Percentiles rank a stretch among this genome's conserved stretches.
Conservation (phyloP, 1,139 yeast genomes). For the Sugiyamaella paludigena region DNA sequence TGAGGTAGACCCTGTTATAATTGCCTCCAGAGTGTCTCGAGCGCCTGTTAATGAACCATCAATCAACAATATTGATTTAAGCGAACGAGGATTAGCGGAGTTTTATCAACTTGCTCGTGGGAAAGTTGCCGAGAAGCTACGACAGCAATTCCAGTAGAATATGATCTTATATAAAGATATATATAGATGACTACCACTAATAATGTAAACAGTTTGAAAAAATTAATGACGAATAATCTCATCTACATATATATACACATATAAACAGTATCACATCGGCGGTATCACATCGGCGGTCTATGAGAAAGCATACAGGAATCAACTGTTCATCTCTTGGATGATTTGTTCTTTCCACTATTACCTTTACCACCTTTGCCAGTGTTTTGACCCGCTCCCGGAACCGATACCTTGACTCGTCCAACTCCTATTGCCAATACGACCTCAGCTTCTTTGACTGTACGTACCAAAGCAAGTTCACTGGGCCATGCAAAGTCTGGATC, state of each 20-base stretch:
- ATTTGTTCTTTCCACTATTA: constrained; percentile 18
- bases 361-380: constrained; percentile 14
- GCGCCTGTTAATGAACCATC: constrained; percentile 69
- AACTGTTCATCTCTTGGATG: constrained; percentile 13
- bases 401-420: constrained; percentile 39
- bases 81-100: constrained; percentile 82
- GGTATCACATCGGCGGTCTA: too few species aligned
- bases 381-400: constrained; percentile 27
- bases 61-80: constrained; percentile 68
- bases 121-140: constrained; percentile 75
- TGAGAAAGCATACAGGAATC: too few species aligned
- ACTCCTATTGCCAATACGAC: constrained; percentile 53
- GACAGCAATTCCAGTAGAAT: constrained; percentile 53
- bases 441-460: constrained; percentile 56
- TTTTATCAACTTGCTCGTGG: constrained; percentile 90
- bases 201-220: neutral
- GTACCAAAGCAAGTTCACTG: constrained; percentile 58
- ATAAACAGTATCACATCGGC: too few species aligned
- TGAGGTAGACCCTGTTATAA: constrained; percentile 83
- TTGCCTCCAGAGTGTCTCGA: constrained; percentile 84
- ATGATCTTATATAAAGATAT: too few species aligned
- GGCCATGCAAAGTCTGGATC: constrained; percentile 71
- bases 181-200: neutral
- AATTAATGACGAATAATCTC: neutral
- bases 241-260: neutral